Percentiles rank a stretch among this genome's conserved stretches.
Conservation (phyloP, 306 rosid genomes). For the Corylus avellana region DNA sequence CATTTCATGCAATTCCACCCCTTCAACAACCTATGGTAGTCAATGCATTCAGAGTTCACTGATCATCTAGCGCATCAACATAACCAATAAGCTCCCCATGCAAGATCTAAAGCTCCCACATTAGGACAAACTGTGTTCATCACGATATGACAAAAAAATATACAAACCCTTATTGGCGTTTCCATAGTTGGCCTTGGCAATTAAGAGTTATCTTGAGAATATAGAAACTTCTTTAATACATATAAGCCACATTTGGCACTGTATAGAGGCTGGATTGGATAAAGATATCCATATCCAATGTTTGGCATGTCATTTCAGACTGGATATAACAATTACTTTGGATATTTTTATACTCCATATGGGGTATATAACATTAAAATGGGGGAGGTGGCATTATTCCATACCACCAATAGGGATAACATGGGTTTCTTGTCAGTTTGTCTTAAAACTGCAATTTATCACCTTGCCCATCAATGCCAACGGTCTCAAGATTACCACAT, state of each 20-base stretch:
- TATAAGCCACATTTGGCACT: background rate
- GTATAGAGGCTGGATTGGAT: background rate
- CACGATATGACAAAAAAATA: background rate
- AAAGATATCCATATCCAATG: background rate
- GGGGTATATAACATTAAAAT: background rate
- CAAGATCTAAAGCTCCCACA: background rate
- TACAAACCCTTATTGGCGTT: background rate
- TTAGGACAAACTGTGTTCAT: background rate
- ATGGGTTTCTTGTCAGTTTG: background rate
- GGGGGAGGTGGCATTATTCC: background rate
- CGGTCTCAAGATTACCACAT: background rate
- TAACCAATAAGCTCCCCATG: background rate
- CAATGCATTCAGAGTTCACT: background rate
- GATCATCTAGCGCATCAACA: background rate
- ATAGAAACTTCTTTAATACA: background rate
- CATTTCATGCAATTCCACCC: background rate
- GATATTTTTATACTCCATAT: background rate
- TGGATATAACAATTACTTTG: background rate
- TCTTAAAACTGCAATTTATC: background rate
- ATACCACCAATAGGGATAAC: background rate
- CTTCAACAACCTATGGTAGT: background rate
- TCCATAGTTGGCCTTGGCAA: conserved; percentile 6
- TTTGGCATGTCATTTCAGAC: background rate
- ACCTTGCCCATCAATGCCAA: background rate
- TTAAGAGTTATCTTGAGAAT: background rate